phyloP scores from a whole-genome alignment of 139 green algal genomes.

The Tetradesmus lagerheimii region DNA sequence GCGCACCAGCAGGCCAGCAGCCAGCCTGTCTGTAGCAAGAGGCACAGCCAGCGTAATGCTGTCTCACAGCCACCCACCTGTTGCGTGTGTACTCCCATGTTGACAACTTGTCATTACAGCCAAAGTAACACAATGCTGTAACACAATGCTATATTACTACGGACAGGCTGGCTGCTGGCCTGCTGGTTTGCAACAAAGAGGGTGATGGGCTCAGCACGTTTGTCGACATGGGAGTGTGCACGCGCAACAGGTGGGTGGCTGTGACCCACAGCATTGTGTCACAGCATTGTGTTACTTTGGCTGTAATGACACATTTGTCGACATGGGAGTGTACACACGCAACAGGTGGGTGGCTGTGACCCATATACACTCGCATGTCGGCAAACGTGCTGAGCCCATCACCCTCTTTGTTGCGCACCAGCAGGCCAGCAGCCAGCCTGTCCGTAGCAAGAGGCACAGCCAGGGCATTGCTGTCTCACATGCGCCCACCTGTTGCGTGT shows the following conservation, averaged over 20 bases:
- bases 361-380: neutral
- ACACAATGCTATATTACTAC: neutral
- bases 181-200: constrained; percentile 29
- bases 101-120: too few species aligned
- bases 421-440: neutral
- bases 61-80: too few species aligned
- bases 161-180: neutral
- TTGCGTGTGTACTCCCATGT: too few species aligned
- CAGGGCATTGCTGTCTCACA: too few species aligned
- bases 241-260: constrained; percentile 68
- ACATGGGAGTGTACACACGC: too few species aligned
- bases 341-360: neutral
- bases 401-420: constrained; percentile 26
- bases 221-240: constrained; percentile 82
- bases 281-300: neutral
- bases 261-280: neutral
- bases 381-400: constrained; percentile 46
- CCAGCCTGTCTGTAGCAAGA: too few species aligned
- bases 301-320: too few species aligned
- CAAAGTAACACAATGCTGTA: neutral
- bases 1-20: neutral
- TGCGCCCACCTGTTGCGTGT: too few species aligned
- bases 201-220: constrained; percentile 44
- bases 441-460: too few species aligned
- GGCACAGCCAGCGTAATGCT: too few species aligned